Evolutionary conservation across 1,284 basidiomycete genomes (phyloP).

Genomic region (Heterobasidion parviporum): DNA sequence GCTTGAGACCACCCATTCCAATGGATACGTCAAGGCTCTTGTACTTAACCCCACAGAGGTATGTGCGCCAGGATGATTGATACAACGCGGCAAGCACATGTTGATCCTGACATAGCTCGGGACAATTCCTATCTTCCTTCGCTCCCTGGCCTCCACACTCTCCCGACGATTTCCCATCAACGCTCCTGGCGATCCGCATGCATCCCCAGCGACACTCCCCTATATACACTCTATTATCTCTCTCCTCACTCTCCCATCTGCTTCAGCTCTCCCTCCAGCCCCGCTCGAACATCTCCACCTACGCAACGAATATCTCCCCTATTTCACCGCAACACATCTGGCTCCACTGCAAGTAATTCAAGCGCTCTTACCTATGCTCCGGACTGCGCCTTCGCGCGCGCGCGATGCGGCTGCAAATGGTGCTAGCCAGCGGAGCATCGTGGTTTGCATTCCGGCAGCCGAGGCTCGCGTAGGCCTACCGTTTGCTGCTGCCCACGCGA

Average conservation of each 20-base stretch:
- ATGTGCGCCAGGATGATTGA: conserved; percentile 12
- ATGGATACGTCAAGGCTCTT: conserved; percentile 71
- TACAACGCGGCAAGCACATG: neutral
- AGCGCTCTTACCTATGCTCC: conserved; percentile 65
- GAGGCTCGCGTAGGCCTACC: conserved; percentile 65
- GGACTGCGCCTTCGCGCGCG: conserved; percentile 45
- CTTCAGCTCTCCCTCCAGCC: conserved; percentile 30
- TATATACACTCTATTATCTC: conserved; percentile 68
- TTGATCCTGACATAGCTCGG: conserved; percentile 40
- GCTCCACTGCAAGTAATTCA: conserved; percentile 70
- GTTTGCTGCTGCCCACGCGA: conserved; percentile 57
- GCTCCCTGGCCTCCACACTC: conserved; percentile 68
- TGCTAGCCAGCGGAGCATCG: conserved; percentile 50
- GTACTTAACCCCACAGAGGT: conserved; percentile 73
- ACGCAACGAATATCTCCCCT: conserved; percentile 52
- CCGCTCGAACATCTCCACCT: conserved; percentile 69
- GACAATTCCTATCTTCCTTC: conserved; percentile 65
- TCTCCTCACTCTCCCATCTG: conserved; percentile 49
- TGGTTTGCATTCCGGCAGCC: conserved; percentile 63
- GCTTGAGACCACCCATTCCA: conserved; percentile 48
- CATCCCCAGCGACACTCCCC: conserved; percentile 49
- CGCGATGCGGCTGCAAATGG: conserved; percentile 29
- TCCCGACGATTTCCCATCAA: conserved; percentile 77
- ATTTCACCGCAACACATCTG: conserved; percentile 64
- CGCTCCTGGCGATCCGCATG: conserved; percentile 69